Conservation (phyloP, 1,284 basidiomycete species). For the Austroboletus rostrupii region DNA sequence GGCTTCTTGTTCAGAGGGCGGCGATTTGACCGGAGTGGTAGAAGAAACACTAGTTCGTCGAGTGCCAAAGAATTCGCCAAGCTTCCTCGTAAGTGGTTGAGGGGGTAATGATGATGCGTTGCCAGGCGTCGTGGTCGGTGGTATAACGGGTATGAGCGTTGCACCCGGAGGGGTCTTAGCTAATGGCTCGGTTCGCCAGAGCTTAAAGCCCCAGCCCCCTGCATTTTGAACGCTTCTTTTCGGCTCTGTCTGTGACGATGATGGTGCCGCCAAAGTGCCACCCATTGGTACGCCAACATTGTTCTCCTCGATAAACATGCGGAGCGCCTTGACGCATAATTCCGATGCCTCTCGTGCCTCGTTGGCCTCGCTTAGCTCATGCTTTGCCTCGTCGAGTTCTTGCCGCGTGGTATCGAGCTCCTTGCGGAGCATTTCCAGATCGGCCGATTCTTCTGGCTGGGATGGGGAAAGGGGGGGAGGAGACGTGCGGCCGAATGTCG, state of each 20-base stretch:
- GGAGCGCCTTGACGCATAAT: constrained; percentile 73
- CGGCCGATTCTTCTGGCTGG: constrained; percentile 32
- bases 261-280: constrained; percentile 7
- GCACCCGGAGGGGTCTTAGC: constrained; percentile 22
- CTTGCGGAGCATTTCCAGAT: constrained; percentile 56
- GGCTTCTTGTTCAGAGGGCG: constrained; percentile 37
- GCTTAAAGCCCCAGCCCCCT: constrained; percentile 56
- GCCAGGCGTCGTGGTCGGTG: constrained; percentile 21
- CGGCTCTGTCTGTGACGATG: constrained; percentile 38
- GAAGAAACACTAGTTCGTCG: constrained; percentile 50
- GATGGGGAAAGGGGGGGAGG: constrained; percentile 37
- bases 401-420: constrained; percentile 57
- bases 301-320: constrained; percentile 81
- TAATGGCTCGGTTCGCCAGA: constrained; percentile 52
- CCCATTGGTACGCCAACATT: constrained; percentile 44
- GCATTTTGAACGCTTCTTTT: constrained; percentile 30
- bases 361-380: constrained; percentile 69
- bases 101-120: constrained; percentile 26
- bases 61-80: constrained; percentile 66
- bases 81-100: constrained; percentile 50
- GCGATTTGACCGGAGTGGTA: constrained; percentile 28
- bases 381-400: constrained; percentile 60
- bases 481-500: constrained; percentile 47
- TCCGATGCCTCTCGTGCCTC: constrained; percentile 89
- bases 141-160: constrained; percentile 32